These are phyloP conservation scores for Massarina eburnea DNA, from an alignment of 2,329 filamentous ascomycete species.

Conservation along the genomic window DNA sequence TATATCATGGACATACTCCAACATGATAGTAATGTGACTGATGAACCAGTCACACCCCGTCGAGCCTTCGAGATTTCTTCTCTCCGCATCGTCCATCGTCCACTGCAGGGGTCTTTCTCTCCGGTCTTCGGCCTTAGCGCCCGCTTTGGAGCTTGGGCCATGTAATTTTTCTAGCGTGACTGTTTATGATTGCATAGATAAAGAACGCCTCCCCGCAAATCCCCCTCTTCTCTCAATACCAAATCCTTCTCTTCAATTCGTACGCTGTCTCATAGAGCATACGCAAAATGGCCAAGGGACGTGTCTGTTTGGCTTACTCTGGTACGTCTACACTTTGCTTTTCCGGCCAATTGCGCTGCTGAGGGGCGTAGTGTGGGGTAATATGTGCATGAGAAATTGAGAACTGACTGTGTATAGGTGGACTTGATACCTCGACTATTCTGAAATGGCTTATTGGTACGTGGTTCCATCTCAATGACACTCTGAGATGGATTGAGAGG, in stretches of 20 bases:
- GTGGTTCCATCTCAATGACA: slow-evolving; percentile 1
- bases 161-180: slow-evolving; percentile 12
- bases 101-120: background rate
- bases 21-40: no score
- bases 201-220: slow-evolving; percentile 8
- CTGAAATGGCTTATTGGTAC: slow-evolving; percentile 41
- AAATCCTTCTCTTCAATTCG: background rate
- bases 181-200: slow-evolving; percentile 7
- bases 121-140: no score
- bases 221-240: background rate
- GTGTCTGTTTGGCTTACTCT: slow-evolving; percentile 54
- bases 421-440: slow-evolving; percentile 60
- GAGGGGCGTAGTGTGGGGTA: background rate
- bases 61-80: no score
- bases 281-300: slow-evolving; percentile 43
- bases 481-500: background rate
- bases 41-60: no score
- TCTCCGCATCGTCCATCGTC: no score
- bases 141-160: slow-evolving; percentile 15
- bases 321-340: slow-evolving; percentile 26
- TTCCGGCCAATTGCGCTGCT: background rate
- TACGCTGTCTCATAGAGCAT: background rate
- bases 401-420: slow-evolving; percentile 44
- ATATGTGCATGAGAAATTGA: background rate
- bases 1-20: no score